phyloP scores from a whole-genome alignment of 2,329 filamentous ascomycete genomes.

The Nemania sp. region DNA sequence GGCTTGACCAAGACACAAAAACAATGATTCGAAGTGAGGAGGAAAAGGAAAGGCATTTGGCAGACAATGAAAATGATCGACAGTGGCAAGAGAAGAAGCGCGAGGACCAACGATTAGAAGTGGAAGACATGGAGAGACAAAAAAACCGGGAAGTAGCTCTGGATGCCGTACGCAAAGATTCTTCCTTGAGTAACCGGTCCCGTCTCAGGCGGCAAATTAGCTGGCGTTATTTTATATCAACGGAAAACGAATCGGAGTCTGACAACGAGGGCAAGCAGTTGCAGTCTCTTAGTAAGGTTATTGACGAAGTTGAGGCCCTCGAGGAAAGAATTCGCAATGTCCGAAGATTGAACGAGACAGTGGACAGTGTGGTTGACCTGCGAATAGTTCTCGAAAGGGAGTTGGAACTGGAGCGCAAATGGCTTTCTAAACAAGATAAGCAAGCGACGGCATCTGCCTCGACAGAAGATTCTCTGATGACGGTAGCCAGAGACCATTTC shows the following conservation, averaged over 20 bases:
- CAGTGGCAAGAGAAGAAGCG: neutral
- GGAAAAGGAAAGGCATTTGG: neutral
- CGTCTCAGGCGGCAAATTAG: too few species aligned
- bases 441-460: neutral
- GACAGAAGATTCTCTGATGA: neutral
- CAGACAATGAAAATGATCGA: neutral
- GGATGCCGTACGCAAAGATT: neutral
- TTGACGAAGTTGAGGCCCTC: neutral
- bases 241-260: neutral
- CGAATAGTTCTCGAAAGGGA: neutral
- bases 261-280: neutral
- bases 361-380: neutral
- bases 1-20: neutral
- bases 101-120: neutral
- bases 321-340: neutral
- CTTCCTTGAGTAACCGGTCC: neutral
- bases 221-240: neutral
- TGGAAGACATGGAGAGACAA: neutral
- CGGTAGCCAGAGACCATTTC: neutral
- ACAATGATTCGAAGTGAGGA: neutral
- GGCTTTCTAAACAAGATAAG: neutral
- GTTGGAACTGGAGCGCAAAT: neutral
- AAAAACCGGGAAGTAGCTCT: neutral
- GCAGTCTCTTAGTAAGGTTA: neutral
- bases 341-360: neutral